Conservation (phyloP, 2,329 filamentous ascomycete species). For the Sarocladiaceae sp. region DNA sequence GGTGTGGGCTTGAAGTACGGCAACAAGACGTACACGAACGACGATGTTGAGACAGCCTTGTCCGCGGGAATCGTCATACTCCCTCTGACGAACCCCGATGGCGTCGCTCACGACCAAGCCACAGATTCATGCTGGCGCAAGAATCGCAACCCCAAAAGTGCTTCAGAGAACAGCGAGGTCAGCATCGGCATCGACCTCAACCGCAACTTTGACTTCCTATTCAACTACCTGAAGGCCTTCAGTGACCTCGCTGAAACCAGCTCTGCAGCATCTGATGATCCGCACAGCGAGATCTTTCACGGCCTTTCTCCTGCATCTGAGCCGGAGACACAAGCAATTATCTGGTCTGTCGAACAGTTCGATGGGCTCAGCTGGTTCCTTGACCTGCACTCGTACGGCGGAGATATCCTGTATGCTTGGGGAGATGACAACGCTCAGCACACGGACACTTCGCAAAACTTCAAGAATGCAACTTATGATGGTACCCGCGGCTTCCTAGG, state of each 20-base stretch:
- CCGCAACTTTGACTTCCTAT: constrained; percentile 52
- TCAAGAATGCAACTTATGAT: constrained; percentile 45
- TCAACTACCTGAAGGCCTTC: constrained; percentile 44
- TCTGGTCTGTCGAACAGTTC: constrained; percentile 44
- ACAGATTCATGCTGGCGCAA: constrained; percentile 48
- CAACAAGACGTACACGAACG: constrained; percentile 41
- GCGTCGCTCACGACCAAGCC: constrained; percentile 44
- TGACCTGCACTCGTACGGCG: constrained; percentile 50
- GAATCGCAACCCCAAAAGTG: constrained; percentile 42
- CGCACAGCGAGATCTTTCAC: constrained; percentile 41
- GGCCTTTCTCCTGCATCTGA: constrained; percentile 47
- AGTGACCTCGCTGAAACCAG: constrained; percentile 27
- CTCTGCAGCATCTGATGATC: constrained; percentile 30
- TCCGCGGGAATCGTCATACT: constrained; percentile 47
- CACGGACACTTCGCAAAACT: constrained; percentile 39
- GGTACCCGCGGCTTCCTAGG: constrained; percentile 41
- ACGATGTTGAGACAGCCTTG: constrained; percentile 44
- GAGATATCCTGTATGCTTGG: constrained; percentile 49
- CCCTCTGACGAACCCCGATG: constrained; percentile 48
- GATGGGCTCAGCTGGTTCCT: constrained; percentile 48
- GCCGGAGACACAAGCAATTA: constrained; percentile 48
- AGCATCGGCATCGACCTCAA: constrained; percentile 46
- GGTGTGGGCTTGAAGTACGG: constrained; percentile 46
- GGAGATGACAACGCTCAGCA: constrained; percentile 48
- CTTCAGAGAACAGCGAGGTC: constrained; percentile 20